A percentile compares a stretch with the other conserved stretches of the same genome.
Evolutionary conservation across 495 filamentous ascomycete species (phyloP).

Genomic region (Neurospora sp.): DNA sequence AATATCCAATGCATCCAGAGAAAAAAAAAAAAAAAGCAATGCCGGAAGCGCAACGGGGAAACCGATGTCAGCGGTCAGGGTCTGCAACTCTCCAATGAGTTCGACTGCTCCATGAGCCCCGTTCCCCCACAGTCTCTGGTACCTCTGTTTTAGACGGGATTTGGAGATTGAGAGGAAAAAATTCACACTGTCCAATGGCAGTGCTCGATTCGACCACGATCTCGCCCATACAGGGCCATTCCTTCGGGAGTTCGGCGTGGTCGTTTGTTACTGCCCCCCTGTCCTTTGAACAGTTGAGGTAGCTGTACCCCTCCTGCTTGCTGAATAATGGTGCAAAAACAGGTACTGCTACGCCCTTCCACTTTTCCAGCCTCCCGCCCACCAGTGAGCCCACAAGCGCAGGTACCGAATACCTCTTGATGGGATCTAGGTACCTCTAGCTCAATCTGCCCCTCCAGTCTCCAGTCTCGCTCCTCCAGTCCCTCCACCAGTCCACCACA

Average conservation of each 20-base stretch:
- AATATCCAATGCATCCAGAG: not conserved
- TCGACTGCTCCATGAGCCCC: not conserved
- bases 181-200: not conserved
- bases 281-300: not conserved
- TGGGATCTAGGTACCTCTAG: not conserved
- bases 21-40: not conserved
- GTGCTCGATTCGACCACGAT: not conserved
- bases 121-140: not conserved
- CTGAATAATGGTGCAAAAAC: not conserved
- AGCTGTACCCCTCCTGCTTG: not conserved
- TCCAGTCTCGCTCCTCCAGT: not conserved
- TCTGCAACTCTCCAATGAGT: not conserved
- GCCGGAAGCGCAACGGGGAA: not conserved
- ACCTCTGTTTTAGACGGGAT: not conserved
- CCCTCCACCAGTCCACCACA: not conserved
- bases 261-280: not conserved
- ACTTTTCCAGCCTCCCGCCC: not conserved
- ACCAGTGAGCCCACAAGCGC: not conserved
- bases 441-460: not conserved
- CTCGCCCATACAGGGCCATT: not conserved
- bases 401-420: not conserved
- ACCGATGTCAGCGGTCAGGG: not conserved
- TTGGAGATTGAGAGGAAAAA: not conserved
- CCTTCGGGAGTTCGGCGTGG: not conserved
- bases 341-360: not conserved